phyloP scores from a whole-genome alignment of 2,329 filamentous ascomycete species.

The Colletotrichum somersetense region DNA sequence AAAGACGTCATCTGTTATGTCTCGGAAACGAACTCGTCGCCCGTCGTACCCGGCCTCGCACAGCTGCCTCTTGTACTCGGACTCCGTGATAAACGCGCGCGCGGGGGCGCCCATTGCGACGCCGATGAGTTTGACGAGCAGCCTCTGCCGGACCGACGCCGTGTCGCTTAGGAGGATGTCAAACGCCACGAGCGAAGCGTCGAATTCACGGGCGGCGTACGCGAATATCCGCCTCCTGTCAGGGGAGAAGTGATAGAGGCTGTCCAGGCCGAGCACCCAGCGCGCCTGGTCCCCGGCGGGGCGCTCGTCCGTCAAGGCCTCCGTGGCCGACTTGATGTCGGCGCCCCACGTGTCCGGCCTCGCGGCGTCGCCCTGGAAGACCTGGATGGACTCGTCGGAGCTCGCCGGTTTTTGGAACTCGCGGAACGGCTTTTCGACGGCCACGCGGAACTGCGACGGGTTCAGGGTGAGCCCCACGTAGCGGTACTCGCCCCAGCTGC shows the following conservation, averaged over 20 bases:
- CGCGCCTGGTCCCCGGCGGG: conserved; percentile 44
- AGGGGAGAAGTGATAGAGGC: conserved; percentile 68
- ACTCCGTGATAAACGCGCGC: conserved; percentile 60
- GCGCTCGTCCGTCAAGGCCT: conserved; percentile 45
- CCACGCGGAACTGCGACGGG: conserved; percentile 56
- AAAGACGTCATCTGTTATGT: conserved; percentile 68
- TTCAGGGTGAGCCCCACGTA: conserved; percentile 69
- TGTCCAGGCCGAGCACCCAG: conserved; percentile 69
- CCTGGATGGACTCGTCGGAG: conserved; percentile 45
- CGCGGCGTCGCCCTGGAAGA: conserved; percentile 65
- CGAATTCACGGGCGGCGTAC: conserved; percentile 55
- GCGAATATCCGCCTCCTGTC: conserved; percentile 61
- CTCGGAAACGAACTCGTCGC: conserved; percentile 57
- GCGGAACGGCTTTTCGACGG: conserved; percentile 49
- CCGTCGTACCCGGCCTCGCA: conserved; percentile 61
- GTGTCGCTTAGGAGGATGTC: conserved; percentile 60
- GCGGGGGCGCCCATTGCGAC: conserved; percentile 62
- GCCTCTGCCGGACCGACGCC: conserved; percentile 47
- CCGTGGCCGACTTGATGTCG: conserved; percentile 45
- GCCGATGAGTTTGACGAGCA: conserved; percentile 58
- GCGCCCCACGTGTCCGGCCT: conserved; percentile 58
- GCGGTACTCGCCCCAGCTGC: conserved; percentile 48
- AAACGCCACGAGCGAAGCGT: conserved; percentile 67
- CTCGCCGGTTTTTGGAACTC: conserved; percentile 38
- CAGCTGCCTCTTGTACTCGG: conserved; percentile 60